Evolutionary conservation across 2,329 filamentous ascomycete genomes (phyloP), one percentile per base, ranked within the genome.

Genomic region (Sclerotinia trifoliorum): DNA sequence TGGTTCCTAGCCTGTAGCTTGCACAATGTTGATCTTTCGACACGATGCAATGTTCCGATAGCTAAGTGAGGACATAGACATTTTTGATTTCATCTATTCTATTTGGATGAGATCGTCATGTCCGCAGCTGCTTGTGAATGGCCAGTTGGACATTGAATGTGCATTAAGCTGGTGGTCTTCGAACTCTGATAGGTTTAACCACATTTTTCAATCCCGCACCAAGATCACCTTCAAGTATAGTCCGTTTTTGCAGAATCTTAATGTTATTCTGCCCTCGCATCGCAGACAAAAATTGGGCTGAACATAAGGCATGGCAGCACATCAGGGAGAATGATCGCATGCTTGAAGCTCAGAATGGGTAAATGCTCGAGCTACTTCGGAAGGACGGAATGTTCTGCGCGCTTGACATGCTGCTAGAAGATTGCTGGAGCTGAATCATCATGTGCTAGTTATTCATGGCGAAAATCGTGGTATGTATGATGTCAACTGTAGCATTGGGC

Each of bases 331-430:
- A n/a, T 26, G 21, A 4, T n/a, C 26, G 19, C 19, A 42, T n/a
- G 24, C 21, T 44, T 65, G 24, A 32, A 65, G 51, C 15, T 65
- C 63, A 1, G 26, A n/a, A 24, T 26, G 35, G 7, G 63, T 57
- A 21, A 65, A 26, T 24, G 68, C 66, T 62, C 70, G 66, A 39
- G 71, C n/a, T 7, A 71, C 70, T 65, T 71, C 68, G 7, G 66
- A 72, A 17, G 71, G 70, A 58, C 71, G 70, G 32, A 72, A 67
- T 8, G 68, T 72, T 48, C 69, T 68, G 11, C 65, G 65, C 55
- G 49, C 39, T 57, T 58, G 46, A 11, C 62, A 58, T 17, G 52
- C n/a, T 26, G 39, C 32, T 49, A 70, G 56, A 8, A 63, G 21
- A 56, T 48, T 48, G 5, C 19, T 11, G 17, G 46, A n/a, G 42